Evolutionary conservation across 371 early-diverging fungal genomes (phyloP).

Genomic region (Mortierella sp.): DNA sequence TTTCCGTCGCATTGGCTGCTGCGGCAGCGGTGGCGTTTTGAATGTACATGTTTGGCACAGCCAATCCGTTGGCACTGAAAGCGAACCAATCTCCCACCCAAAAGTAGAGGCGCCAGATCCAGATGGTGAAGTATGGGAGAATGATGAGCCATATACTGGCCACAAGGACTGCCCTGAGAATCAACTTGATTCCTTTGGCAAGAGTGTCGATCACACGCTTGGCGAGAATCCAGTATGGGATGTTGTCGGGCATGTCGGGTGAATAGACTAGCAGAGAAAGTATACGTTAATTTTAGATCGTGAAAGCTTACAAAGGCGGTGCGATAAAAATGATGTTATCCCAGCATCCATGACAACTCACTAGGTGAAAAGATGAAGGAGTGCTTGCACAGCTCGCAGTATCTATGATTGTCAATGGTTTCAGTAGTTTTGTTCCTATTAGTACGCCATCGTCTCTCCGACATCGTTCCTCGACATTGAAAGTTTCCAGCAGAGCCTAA

Average conservation of each 20-base stretch:
- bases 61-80: constrained; percentile 42
- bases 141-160: constrained; percentile 82
- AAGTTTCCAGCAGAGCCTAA: not conserved
- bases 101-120: constrained; percentile 85
- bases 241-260: constrained; percentile 78
- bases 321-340: not conserved
- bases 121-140: constrained; percentile 85
- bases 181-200: constrained; percentile 28
- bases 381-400: constrained; percentile 94
- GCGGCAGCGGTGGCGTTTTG: not conserved
- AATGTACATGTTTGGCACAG: constrained; percentile 4
- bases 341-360: constrained; percentile 50
- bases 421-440: not conserved
- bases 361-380: constrained; percentile 87
- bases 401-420: constrained; percentile 54
- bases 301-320: not conserved
- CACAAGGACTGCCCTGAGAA: constrained; percentile 69
- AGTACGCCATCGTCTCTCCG: not conserved
- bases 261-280: constrained; percentile 65
- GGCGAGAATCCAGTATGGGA: constrained; percentile 69
- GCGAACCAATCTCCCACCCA: constrained; percentile 74
- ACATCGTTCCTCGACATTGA: not conserved
- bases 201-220: constrained; percentile 62
- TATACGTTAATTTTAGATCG: constrained; percentile 7
- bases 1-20: constrained; percentile 14